These are phyloP conservation scores for Saprolegnia parasitica DNA, from an alignment of 352 stramenopile genomes.

Conservation along the genomic window DNA sequence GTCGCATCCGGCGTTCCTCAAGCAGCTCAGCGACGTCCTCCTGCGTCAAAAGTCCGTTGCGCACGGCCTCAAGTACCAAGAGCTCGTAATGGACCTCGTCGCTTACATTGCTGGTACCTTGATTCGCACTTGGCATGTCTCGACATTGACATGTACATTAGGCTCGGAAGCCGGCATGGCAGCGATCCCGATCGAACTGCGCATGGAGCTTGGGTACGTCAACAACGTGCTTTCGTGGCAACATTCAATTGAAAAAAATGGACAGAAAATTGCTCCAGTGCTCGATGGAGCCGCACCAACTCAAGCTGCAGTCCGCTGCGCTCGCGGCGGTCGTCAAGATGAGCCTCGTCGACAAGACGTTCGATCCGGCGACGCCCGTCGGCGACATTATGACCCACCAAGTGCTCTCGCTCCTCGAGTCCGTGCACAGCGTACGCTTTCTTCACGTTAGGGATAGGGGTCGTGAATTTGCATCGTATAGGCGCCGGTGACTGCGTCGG, in stretches of 20 bases:
- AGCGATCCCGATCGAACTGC: constrained; percentile 56
- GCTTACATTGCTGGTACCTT: constrained; percentile 25
- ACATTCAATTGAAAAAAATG: too few relatives aligned
- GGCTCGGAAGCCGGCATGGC: constrained; percentile 50
- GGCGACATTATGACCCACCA: constrained; percentile 57
- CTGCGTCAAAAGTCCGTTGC: not conserved
- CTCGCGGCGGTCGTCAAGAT: constrained; percentile 83
- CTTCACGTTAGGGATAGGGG: constrained; percentile 31
- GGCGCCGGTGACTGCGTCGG: constrained; percentile 60
- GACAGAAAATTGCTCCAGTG: constrained; percentile 55
- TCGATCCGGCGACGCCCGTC: constrained; percentile 57
- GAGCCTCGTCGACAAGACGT: constrained; percentile 71
- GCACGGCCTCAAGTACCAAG: constrained; percentile 15
- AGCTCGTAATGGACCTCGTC: constrained; percentile 27
- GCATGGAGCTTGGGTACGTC: constrained; percentile 58
- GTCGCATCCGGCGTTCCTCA: constrained; percentile 13
- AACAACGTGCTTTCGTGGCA: too few relatives aligned
- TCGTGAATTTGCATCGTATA: constrained; percentile 33
- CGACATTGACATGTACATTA: not conserved
- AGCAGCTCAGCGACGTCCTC: constrained; percentile 14
- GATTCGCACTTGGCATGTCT: not conserved
- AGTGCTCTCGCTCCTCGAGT: constrained; percentile 70
- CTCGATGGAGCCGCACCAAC: constrained; percentile 49
- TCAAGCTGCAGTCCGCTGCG: constrained; percentile 67
- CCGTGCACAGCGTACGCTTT: constrained; percentile 52